Conservation (phyloP, 495 filamentous ascomycete species). For the Hyphodiscus hymeniophilus region DNA sequence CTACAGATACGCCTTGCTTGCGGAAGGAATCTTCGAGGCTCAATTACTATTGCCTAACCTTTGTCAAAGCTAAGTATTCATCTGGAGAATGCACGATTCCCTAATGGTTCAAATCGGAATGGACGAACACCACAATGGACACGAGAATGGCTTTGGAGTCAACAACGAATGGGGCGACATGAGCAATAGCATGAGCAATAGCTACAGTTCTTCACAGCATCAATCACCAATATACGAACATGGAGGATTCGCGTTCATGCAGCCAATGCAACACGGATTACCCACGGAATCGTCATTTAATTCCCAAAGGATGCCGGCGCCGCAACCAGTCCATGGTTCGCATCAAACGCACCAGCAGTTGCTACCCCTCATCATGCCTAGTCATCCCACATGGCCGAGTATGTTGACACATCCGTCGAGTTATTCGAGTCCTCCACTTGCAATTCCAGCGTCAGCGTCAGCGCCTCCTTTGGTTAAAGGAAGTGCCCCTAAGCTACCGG, state of each 20-base stretch:
- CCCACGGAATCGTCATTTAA: conserved; percentile 15
- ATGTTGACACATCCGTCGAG: conserved; percentile 52
- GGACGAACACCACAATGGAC: conserved; percentile 22
- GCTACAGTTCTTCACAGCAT: conserved; percentile 24
- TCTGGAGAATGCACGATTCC: conserved; percentile 24
- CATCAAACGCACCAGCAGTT: conserved; percentile 27
- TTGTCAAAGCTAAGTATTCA: conserved; percentile 1
- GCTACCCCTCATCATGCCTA: conserved; percentile 57
- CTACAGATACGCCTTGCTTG: conserved; percentile 7
- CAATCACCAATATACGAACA: conserved; percentile 25
- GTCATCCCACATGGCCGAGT: conserved; percentile 60
- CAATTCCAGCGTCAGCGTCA: conserved; percentile 43
- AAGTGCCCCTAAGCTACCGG: conserved; percentile 30
- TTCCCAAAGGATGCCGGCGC: conserved; percentile 18
- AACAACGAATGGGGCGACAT: conserved; percentile 24
- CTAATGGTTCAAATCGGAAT: conserved; percentile 24
- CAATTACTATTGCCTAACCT: conserved; percentile 11
- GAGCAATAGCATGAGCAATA: conserved; percentile 18
- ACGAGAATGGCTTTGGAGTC: conserved; percentile 16
- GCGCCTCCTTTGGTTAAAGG: conserved; percentile 39
- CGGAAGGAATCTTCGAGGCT: conserved; percentile 6
- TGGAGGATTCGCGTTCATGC: conserved; percentile 23
- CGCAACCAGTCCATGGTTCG: conserved; percentile 13
- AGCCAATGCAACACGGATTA: conserved; percentile 17
- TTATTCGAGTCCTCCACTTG: conserved; percentile 44